A percentile compares a stretch with the other conserved stretches of the same genome.
phyloP scores from a whole-genome alignment of 441 rosid species.

The Erodium texanum region DNA sequence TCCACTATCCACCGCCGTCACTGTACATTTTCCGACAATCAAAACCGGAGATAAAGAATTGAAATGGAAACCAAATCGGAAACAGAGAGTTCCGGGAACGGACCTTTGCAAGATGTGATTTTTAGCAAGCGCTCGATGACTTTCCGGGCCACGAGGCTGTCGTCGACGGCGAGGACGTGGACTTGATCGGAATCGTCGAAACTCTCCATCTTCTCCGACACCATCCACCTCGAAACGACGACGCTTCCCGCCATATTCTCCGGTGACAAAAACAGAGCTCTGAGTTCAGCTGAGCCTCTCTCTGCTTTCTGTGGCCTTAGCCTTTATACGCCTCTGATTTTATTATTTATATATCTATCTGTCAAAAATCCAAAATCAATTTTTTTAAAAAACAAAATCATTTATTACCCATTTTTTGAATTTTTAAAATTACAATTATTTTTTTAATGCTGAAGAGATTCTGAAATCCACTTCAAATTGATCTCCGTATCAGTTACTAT shows the following conservation, averaged over 20 bases:
- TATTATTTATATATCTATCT: too few species aligned
- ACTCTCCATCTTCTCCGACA: not conserved
- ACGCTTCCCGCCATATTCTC: slow-evolving; percentile 8
- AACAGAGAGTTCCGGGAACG: not conserved
- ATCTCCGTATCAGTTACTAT: too few species aligned
- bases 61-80: not conserved
- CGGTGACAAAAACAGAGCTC: too few species aligned
- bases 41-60: not conserved
- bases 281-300: too few species aligned
- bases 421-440: too few species aligned
- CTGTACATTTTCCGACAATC: slow-evolving; percentile 25
- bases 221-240: slow-evolving; percentile 4
- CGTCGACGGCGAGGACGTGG: slow-evolving; percentile 89
- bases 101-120: slow-evolving; percentile 76
- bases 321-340: too few species aligned
- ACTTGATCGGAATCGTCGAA: slow-evolving; percentile 42
- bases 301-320: too few species aligned
- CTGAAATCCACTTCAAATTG: too few species aligned
- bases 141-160: slow-evolving; percentile 75
- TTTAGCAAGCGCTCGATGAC: slow-evolving; percentile 78
- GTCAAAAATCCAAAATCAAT: too few species aligned
- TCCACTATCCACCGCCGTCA: slow-evolving; percentile 86
- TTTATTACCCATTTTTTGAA: too few species aligned
- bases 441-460: too few species aligned
- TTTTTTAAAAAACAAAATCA: too few species aligned